Percentiles rank a stretch among this genome's conserved stretches.
phyloP scores from a whole-genome alignment of 2,329 filamentous ascomycete genomes.

The Penicillium freii region DNA sequence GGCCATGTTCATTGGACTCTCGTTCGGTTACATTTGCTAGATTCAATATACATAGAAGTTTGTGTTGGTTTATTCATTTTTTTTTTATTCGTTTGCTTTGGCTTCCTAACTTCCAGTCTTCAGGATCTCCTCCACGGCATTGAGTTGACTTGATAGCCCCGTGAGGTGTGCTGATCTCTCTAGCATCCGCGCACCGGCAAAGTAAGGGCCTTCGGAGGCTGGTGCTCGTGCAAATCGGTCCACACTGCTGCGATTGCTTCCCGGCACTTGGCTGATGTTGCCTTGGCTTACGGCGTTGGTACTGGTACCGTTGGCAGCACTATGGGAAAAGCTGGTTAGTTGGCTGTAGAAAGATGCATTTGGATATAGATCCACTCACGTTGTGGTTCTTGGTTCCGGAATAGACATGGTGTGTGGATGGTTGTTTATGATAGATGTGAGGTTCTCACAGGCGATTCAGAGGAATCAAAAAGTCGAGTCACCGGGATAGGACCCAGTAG shows the following conservation, averaged over 20 bases:
- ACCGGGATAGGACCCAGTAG: background rate
- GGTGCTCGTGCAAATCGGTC: constrained; percentile 30
- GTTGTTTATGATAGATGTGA: background rate
- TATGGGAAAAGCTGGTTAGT: constrained; percentile 9
- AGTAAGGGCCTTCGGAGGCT: constrained; percentile 34
- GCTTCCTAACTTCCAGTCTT: constrained; percentile 16
- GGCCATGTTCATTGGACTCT: background rate
- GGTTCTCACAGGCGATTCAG: background rate
- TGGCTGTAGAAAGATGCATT: background rate
- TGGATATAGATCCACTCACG: constrained; percentile 1
- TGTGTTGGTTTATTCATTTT: background rate
- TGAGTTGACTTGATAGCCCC: constrained; percentile 33
- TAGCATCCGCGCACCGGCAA: constrained; percentile 31
- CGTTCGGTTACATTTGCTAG: constrained; percentile 5
- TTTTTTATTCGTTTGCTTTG: constrained; percentile 8
- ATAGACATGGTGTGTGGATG: constrained; percentile 17
- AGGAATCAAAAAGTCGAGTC: background rate
- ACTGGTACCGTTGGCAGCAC: constrained; percentile 21
- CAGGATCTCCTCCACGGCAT: constrained; percentile 31
- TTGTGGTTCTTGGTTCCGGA: constrained; percentile 12
- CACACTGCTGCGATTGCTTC: constrained; percentile 22
- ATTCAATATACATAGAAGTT: constrained; percentile 10
- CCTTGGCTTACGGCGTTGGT: constrained; percentile 24
- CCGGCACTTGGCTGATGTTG: constrained; percentile 30
- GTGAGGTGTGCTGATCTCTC: constrained; percentile 31